Evolutionary conservation across 768 basidiomycete species (phyloP), one percentile per base, ranked within the genome.

Genomic region (Tylopilus cervinicoccineus): DNA sequence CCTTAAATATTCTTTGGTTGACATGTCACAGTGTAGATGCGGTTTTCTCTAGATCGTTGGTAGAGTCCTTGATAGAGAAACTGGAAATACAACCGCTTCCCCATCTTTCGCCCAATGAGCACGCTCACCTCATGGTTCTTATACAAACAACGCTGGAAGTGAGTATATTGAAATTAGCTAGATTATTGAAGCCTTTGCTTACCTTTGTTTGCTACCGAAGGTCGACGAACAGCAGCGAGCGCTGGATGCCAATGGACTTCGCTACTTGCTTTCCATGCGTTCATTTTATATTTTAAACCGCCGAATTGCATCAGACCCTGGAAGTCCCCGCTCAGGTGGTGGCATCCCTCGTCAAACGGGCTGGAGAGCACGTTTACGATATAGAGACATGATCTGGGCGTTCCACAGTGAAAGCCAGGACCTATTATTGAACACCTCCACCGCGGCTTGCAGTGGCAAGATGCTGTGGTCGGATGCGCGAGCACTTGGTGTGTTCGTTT

Each of bases 371-470:
- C 78, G 91, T n/a, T 75, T 95, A 39, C 81, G 90, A 19, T 93
- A 88, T 66, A 82, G 96, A 28, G 95, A 99, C 65, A 91, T 97
- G 72, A 76, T 97, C 23, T 99, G 95, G 94, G 95, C 94, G 0
- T 94, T 87, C 63, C 88, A 96, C 58, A 96, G 93, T 61, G 93
- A 96, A 67, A 90, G 84, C 60, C 93, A 99, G 59, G 91, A 88
- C 16, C 65, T 97, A 38, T 67, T 99, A 5, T 65, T 96, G 44
- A 72, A 76, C 23, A 82, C 85, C 4, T 87, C 88, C 2, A 76
- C 76, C 14, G 69, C 76, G 4, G 84, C 87, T 12, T 94, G 90
- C 57, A 78, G 79, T 31, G 86, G 83, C 0, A 95, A 90, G 69
- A 89, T 97, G 84, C 66, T 79, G 31, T 98, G 95, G 95, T 72